phyloP scores from a whole-genome alignment of 805 yeast species.

The Priceomyces carsonii region DNA sequence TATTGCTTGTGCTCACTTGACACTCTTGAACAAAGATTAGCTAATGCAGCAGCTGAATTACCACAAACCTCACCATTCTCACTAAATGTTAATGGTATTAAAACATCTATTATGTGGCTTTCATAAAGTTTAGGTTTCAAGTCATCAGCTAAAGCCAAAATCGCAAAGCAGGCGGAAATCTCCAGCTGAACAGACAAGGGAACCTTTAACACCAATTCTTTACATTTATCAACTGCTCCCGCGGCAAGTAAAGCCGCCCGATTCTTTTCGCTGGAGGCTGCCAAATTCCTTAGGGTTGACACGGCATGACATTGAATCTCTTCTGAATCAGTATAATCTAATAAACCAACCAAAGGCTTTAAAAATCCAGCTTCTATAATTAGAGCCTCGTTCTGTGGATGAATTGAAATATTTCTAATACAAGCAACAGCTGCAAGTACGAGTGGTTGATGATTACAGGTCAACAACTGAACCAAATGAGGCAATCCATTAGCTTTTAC shows the following conservation, averaged over 20 bases:
- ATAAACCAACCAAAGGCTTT: slow-evolving; percentile 81
- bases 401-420: slow-evolving; percentile 94
- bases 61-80: slow-evolving; percentile 95
- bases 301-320: slow-evolving; percentile 99
- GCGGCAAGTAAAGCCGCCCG: slow-evolving; percentile 90
- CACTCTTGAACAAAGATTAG: slow-evolving; percentile 90
- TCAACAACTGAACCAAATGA: slow-evolving; percentile 84
- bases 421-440: slow-evolving; percentile 98
- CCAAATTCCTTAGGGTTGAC: slow-evolving; percentile 91
- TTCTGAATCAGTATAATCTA: slow-evolving; percentile 84
- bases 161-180: slow-evolving; percentile 96
- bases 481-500: slow-evolving; percentile 96
- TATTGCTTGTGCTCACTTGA: slow-evolving; percentile 68
- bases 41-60: slow-evolving; percentile 96
- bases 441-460: slow-evolving; percentile 87
- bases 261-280: slow-evolving; percentile 92
- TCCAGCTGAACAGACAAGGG: slow-evolving; percentile 95
- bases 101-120: slow-evolving; percentile 80
- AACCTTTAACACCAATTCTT: slow-evolving; percentile 77
- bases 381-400: slow-evolving; percentile 92
- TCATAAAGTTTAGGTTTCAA: slow-evolving; percentile 81
- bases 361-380: slow-evolving; percentile 97
- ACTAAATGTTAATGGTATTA: slow-evolving; percentile 88
- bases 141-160: slow-evolving; percentile 93
- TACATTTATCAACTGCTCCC: slow-evolving; percentile 93